phyloP scores from a whole-genome alignment of 805 yeast species.

The Komagataella phaffii region DNA sequence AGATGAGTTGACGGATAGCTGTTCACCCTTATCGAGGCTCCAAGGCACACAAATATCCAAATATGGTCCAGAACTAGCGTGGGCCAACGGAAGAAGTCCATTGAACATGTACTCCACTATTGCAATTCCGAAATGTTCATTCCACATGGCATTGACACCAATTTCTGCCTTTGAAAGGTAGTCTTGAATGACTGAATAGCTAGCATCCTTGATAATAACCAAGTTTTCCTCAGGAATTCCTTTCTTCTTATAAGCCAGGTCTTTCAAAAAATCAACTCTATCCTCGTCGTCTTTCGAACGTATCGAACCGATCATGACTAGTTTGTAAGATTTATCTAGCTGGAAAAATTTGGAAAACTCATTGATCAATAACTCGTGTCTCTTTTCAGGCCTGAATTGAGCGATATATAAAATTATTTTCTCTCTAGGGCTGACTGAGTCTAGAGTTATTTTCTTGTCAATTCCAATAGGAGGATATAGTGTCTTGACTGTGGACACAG shows the following conservation, averaged over 20 bases:
- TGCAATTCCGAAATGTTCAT: conserved; percentile 97
- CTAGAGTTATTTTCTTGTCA: conserved; percentile 23
- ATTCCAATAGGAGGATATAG: conserved; percentile 89
- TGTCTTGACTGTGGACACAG: conserved; percentile 22
- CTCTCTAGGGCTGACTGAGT: conserved; percentile 14
- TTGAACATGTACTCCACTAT: conserved; percentile 85
- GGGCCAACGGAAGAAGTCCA: conserved; percentile 81
- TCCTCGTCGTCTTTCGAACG: conserved; percentile 53
- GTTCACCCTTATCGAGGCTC: conserved; percentile 18
- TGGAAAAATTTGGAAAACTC: conserved; percentile 43
- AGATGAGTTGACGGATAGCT: conserved; percentile 6
- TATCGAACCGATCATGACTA: conserved; percentile 77
- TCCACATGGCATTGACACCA: conserved; percentile 98
- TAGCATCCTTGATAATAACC: conserved; percentile 57
- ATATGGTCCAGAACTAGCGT: conserved; percentile 92
- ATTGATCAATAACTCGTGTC: conserved; percentile 59
- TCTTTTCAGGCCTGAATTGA: conserved; percentile 91
- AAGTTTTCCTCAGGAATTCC: conserved; percentile 20
- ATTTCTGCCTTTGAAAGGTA: conserved; percentile 43
- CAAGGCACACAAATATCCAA: conserved; percentile 69
- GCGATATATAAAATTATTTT: conserved; percentile 53
- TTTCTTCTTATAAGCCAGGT: conserved; percentile 23
- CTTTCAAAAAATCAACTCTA: conserved; percentile 37
- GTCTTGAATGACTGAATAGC: conserved; percentile 46
- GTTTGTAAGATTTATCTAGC: conserved; percentile 28